Conservation (phyloP, 176 grass and related monocot genomes). For the Zea mays region DNA sequence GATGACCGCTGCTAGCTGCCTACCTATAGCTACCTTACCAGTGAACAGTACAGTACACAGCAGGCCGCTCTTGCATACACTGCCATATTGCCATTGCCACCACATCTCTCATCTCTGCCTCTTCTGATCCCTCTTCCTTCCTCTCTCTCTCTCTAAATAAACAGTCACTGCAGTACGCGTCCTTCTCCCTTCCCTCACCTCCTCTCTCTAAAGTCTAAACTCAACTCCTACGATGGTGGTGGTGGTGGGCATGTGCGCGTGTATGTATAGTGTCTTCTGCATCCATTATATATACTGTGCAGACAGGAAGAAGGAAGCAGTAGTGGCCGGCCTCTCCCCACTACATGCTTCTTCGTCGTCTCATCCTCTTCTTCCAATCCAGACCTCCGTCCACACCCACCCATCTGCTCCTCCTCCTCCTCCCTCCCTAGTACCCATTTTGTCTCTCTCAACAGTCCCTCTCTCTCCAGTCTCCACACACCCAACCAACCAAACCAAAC, state of each 20-base stretch:
- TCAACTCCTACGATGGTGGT: not conserved
- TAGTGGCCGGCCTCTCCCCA: not conserved
- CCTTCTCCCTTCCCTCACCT: not conserved
- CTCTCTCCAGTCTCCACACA: too few species aligned
- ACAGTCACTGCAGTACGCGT: not conserved
- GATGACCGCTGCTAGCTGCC: too few species aligned
- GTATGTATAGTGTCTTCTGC: slow-evolving; percentile 15
- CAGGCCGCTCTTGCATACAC: not conserved
- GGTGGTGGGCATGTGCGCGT: not conserved
- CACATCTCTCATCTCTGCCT: not conserved
- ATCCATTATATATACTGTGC: slow-evolving; percentile 31
- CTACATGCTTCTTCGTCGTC: not conserved
- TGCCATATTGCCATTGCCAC: not conserved
- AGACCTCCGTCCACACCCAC: not conserved
- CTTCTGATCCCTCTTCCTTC: not conserved
- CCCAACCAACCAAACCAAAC: not conserved
- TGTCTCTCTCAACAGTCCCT: not conserved
- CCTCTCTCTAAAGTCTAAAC: slow-evolving; percentile 17
- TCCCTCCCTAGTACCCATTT: slow-evolving; percentile 36
- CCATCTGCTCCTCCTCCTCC: not conserved
- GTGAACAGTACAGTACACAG: not conserved
- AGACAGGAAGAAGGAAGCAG: slow-evolving; percentile 11
- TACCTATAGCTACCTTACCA: too few species aligned
- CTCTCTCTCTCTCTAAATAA: slow-evolving; percentile 13
- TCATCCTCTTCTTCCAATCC: not conserved